Conservation (phyloP, 805 yeast genomes). For the Ogataea paraovalis region DNA sequence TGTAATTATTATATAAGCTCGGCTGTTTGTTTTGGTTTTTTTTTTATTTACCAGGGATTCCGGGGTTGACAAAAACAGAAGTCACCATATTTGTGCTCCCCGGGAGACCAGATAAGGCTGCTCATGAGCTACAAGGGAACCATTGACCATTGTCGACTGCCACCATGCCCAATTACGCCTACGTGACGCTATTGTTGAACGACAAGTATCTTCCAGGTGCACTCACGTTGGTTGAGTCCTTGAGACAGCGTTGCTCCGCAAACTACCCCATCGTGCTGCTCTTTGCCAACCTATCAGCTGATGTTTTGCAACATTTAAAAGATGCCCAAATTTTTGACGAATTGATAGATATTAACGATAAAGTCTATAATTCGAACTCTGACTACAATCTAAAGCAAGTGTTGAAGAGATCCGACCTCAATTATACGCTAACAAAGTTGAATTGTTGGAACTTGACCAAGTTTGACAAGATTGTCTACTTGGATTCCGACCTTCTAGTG, state of each 20-base stretch:
- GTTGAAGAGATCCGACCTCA: conserved; percentile 30
- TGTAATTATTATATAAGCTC: no score
- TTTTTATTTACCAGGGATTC: no score
- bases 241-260: conserved; percentile 15
- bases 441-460: conserved; percentile 45
- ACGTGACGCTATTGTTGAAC: conserved; percentile 32
- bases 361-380: conserved; percentile 19
- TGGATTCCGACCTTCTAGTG: conserved; percentile 57
- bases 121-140: no score
- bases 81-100: no score
- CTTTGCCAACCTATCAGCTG: conserved; percentile 17
- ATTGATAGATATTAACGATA: conserved; percentile 21
- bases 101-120: no score
- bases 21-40: background rate
- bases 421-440: conserved; percentile 48
- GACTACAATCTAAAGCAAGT: conserved; percentile 15
- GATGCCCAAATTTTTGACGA: conserved; percentile 15
- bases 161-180: conserved; percentile 19
- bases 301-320: conserved; percentile 10
- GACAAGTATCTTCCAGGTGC: conserved; percentile 37
- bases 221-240: conserved; percentile 28
- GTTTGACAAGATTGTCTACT: conserved; percentile 48
- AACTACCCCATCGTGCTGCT: conserved; percentile 22
- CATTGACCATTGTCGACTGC: no score
- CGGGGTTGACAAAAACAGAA: no score